Base-by-base conservation (phyloP, 1,284 basidiomycete species). In the Tilletiaria anomala region DNA sequence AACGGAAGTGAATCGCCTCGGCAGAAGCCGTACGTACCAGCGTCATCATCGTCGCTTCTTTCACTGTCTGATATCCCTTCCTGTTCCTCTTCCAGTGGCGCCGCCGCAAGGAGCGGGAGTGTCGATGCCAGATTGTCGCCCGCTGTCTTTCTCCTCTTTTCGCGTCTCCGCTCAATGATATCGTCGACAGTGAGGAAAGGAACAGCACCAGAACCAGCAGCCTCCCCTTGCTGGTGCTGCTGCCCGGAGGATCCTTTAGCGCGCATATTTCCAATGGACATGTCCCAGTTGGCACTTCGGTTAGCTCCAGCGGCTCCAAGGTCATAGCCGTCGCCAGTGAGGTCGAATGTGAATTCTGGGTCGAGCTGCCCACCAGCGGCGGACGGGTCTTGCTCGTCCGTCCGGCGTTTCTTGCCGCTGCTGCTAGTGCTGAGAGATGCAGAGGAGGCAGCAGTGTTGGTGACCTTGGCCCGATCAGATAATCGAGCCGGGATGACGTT, bases 1-100 rank as follows among this genome's bases (percentile, higher is more conserved):
- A 94, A 91, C 21, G 74, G 73, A 63, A 93, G 88, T 40, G 80
- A 78, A 3, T 79, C 78, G n/a, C 26, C 26, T 29, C n/a, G 10
- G 26, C n/a, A 8, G 20, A 32, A 31, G 67, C 88, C 76, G 32
- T 93, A 73, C 46, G 75, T 75, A 24, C 75, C 75, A 26, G 77
- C 78, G 12, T 53, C 61, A 15, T 51, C 60, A 11, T 56, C 53
- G 3, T 48, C 56, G 11, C 39, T 14, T 42, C 45, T 43, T 48
- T 35, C 26, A 49, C 59, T 48, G 51, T 62, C 19, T 63, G 45
- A 33, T 54, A 53, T 15, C 43, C 48, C 15, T 51, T 44, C 18
- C 32, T 22, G 11, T 14, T 50, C 41, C 20, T 48, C 48, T 11
- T 51, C 48, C n/a, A n/a, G n/a, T n/a, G n/a, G n/a, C n/a, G n/a